These are phyloP conservation scores for Penicillium mononematosum DNA, from an alignment of 495 filamentous ascomycete species.

Conservation along the genomic window DNA sequence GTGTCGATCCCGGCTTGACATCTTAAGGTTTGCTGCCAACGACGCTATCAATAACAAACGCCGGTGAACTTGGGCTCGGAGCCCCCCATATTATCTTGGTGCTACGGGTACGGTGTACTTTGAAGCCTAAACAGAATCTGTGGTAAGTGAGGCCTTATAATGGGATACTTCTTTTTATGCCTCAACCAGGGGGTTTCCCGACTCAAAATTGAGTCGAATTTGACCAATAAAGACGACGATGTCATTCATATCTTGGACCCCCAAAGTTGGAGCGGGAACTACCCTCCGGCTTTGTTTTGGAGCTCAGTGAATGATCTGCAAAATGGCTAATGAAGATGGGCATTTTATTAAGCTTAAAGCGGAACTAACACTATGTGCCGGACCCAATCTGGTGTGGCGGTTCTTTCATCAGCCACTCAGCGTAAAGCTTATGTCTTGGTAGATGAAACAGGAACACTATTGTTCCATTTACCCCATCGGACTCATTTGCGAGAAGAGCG, in stretches of 20 bases:
- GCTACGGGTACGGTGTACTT: not conserved
- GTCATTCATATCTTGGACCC: not conserved
- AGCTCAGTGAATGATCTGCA: constrained; percentile 19
- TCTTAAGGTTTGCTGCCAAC: not conserved
- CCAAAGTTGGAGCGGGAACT: not conserved
- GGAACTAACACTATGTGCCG: constrained; percentile 7
- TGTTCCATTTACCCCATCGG: not conserved
- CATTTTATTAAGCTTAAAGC: constrained; percentile 25
- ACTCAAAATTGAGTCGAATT: not conserved
- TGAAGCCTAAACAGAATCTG: not conserved
- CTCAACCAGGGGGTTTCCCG: not conserved
- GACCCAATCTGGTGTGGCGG: constrained; percentile 10
- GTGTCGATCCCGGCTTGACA: not conserved
- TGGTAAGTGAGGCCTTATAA: not conserved
- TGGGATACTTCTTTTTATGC: not conserved
- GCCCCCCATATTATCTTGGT: not conserved
- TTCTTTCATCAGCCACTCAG: constrained; percentile 4
- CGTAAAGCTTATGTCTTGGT: constrained; percentile 11
- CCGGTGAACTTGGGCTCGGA: not conserved
- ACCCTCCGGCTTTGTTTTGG: not conserved
- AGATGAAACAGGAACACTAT: constrained; percentile 10
- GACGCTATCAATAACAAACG: not conserved
- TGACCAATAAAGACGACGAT: not conserved
- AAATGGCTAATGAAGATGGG: constrained; percentile 25
- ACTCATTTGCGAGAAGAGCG: not conserved